A percentile compares a stretch with the other conserved stretches of the same genome.
phyloP scores from a whole-genome alignment of 345 rosid species.

The Excoecaria agallocha region DNA sequence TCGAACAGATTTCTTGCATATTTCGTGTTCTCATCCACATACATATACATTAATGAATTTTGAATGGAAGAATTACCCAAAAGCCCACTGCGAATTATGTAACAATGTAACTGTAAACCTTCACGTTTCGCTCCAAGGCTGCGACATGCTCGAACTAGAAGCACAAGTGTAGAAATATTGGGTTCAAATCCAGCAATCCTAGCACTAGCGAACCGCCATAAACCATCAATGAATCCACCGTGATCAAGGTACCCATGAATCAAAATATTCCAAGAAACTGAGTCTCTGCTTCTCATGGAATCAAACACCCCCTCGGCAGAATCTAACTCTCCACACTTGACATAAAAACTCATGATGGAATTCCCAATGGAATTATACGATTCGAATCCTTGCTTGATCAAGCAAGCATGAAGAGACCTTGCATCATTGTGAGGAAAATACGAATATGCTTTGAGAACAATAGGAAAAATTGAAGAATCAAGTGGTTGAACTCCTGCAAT shows the following conservation, averaged over 20 bases:
- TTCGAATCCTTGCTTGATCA: slow-evolving; percentile 55
- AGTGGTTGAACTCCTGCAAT: slow-evolving; percentile 34
- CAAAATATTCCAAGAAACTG: slow-evolving; percentile 70
- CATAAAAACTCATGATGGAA: slow-evolving; percentile 60
- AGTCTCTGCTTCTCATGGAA: slow-evolving; percentile 42
- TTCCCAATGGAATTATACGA: slow-evolving; percentile 49
- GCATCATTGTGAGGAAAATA: slow-evolving; percentile 43
- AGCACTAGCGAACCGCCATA: slow-evolving; percentile 49
- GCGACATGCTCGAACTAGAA: slow-evolving; percentile 49
- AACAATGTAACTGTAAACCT: slow-evolving; percentile 45
- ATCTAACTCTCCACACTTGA: slow-evolving; percentile 44
- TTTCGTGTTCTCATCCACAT: slow-evolving; percentile 29
- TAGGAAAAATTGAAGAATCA: slow-evolving; percentile 48
- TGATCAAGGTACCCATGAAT: slow-evolving; percentile 44
- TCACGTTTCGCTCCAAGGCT: slow-evolving; percentile 9
- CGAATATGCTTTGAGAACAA: slow-evolving; percentile 55
- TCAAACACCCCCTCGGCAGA: slow-evolving; percentile 43
- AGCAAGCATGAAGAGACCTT: slow-evolving; percentile 43
- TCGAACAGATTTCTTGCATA: slow-evolving; percentile 57
- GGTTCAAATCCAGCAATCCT: slow-evolving; percentile 55
- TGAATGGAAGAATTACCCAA: slow-evolving; percentile 41
- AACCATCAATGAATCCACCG: slow-evolving; percentile 43
- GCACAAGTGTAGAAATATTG: slow-evolving; percentile 54
- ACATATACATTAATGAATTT: slow-evolving; percentile 47
- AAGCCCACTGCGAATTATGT: slow-evolving; percentile 48